Conservation (phyloP, 2,329 filamentous ascomycete species). For the Raffaelea ambrosiae region DNA sequence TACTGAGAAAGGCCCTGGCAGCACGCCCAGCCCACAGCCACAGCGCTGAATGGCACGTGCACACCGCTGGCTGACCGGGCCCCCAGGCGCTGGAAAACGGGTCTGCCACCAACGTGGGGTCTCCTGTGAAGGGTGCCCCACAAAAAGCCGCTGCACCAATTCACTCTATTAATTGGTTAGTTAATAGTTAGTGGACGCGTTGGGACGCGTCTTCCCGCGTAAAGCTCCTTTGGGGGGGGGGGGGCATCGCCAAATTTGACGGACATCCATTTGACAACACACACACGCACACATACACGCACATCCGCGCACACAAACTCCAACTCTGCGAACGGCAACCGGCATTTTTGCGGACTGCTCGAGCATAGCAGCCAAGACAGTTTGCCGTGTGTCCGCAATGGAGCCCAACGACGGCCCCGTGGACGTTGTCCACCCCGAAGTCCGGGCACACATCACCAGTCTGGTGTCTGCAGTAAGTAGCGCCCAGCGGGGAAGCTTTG, state of each 20-base stretch:
- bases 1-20: too few species aligned
- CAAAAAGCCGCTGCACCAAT: background rate
- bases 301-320: too few species aligned
- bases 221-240: background rate
- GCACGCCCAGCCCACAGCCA: background rate
- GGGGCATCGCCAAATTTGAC: too few species aligned
- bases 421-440: slow-evolving; percentile 77
- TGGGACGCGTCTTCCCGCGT: slow-evolving; percentile 1
- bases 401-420: slow-evolving; percentile 41
- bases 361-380: too few species aligned
- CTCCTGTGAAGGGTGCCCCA: background rate
- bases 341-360: too few species aligned
- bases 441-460: slow-evolving; percentile 87
- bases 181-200: background rate
- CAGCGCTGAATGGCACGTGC: background rate
- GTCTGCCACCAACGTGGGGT: background rate
- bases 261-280: too few species aligned
- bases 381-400: slow-evolving; percentile 28
- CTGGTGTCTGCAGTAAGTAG: slow-evolving; percentile 78
- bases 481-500: too few species aligned
- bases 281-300: too few species aligned
- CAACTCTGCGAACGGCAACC: too few species aligned
- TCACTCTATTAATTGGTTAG: too few species aligned
- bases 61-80: slow-evolving; percentile 1
- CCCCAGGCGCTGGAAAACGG: too few species aligned